Evolutionary conservation across 805 yeast species (phyloP).

Genomic region (Jamesozyma jinghongensis): DNA sequence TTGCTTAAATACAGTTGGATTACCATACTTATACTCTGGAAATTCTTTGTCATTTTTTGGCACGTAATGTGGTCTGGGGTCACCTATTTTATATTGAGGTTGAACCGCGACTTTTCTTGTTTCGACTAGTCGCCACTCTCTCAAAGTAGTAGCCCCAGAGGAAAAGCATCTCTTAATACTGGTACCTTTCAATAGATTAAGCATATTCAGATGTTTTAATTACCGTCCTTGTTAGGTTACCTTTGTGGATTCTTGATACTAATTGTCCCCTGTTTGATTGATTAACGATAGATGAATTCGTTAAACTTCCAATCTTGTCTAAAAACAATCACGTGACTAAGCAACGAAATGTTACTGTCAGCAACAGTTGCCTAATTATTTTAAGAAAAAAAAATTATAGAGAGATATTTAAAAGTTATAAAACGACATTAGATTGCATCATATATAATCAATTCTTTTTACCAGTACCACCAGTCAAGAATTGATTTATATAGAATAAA

Average conservation of each 20-base stretch:
- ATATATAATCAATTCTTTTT: too few species aligned
- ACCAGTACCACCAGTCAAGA: too few species aligned
- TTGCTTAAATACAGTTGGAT: constrained; percentile 67
- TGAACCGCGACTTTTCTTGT: constrained; percentile 37
- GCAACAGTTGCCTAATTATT: too few species aligned
- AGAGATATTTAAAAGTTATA: too few species aligned
- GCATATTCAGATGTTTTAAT: too few species aligned
- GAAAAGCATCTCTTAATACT: constrained; percentile 14
- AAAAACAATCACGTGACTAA: background rate
- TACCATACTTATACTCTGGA: constrained; percentile 75
- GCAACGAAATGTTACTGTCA: too few species aligned
- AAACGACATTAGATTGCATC: too few species aligned
- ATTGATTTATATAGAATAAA: too few species aligned
- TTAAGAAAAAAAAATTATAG: too few species aligned
- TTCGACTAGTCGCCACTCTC: constrained; percentile 39
- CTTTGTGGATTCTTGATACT: too few species aligned
- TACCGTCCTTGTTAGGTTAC: background rate
- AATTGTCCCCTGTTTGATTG: background rate
- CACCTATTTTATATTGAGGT: constrained; percentile 45
- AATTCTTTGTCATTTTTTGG: constrained; percentile 37
- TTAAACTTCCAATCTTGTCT: background rate
- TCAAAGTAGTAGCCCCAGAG: constrained; percentile 11
- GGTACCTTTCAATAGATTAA: background rate
- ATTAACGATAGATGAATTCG: background rate
- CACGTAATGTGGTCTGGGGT: constrained; percentile 38